A percentile compares a stretch with the other conserved stretches of the same genome.
Conservation (phyloP, 345 rosid species). For the Trapa incisa region DNA sequence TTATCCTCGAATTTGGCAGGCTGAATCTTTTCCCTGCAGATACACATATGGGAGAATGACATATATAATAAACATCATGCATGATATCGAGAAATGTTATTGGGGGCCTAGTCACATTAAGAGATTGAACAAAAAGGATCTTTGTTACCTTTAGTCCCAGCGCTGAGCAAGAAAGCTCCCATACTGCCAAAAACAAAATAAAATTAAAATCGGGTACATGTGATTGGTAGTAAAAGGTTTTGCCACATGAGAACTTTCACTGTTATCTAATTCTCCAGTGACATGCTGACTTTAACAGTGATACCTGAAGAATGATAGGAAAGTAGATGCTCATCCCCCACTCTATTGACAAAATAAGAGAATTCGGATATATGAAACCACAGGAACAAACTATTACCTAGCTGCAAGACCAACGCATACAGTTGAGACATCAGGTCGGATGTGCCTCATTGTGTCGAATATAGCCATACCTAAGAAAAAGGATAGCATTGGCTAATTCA, state of each 20-base stretch:
- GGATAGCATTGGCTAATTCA: not conserved
- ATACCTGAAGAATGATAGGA: not conserved
- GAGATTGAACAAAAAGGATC: too few relatives aligned
- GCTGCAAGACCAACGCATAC: slow-evolving; percentile 95
- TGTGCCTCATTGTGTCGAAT: slow-evolving; percentile 91
- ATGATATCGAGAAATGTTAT: too few relatives aligned
- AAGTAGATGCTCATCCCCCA: not conserved
- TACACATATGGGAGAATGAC: not conserved
- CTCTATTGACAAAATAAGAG: not conserved
- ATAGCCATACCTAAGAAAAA: slow-evolving; percentile 72
- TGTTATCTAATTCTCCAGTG: too few relatives aligned
- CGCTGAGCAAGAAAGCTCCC: slow-evolving; percentile 96
- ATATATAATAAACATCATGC: not conserved
- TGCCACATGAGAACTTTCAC: too few relatives aligned
- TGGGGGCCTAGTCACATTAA: too few relatives aligned
- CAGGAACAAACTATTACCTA: slow-evolving; percentile 33
- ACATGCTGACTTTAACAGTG: too few relatives aligned
- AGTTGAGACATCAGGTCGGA: slow-evolving; percentile 89
- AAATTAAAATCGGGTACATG: too few relatives aligned
- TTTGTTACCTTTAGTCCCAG: slow-evolving; percentile 79
- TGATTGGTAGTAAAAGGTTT: too few relatives aligned
- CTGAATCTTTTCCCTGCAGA: slow-evolving; percentile 79
- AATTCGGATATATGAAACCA: not conserved
- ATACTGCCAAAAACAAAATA: slow-evolving; percentile 34
- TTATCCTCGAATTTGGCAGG: slow-evolving; percentile 91